Base-by-base conservation (phyloP, 1,139 yeast genomes). In the Pichia sp. region DNA sequence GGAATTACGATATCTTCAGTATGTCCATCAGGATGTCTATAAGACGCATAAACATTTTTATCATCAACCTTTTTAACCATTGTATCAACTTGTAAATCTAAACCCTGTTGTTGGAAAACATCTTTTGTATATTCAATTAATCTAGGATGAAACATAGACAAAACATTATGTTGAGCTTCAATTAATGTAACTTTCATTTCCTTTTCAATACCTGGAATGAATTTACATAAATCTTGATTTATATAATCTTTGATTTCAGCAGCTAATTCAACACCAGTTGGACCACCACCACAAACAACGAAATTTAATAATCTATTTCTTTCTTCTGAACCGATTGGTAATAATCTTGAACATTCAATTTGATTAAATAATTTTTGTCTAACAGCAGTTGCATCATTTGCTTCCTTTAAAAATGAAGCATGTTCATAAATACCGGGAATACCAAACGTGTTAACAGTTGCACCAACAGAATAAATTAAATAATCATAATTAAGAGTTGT, bases 271-370 rank as follows among this genome's bases (percentile, higher is more conserved):
- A 87, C 95, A 71, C 95, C 96, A 45, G 96, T 87, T 67, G 95
- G 93, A 61, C 96, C 96, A 74, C 95, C 96, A 64, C 96, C 96
- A 64, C 90, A 87, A 58, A 87, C 89, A 55, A 86, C 90, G 62
- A 87, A 76, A 44, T 83, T 79, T 66, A 85, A 74, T 59, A 89
- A 77, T 73, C 89, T 77, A 70, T 80, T 80, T 72, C 95, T 78
- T 67, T 84, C 89, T 14, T 76, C 73, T 58, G 80, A 82, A 55
- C 74, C 83, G 66, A 77, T 75, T 52, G 90, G 87, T 63, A 86
- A 76, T 60, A 83, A 73, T 69, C 84, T 80, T 44, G 95, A 87
- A 61, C 83, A 87, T 69, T 85, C 89, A 59, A 85, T 77, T 58
- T 83, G 78, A 60, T 83, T 84, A 76, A 79, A 78, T 54, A 80